Evolutionary conservation across 2,329 filamentous ascomycete genomes (phyloP), one percentile per base, ranked within the genome.

Genomic region (Tolypocladium guangdongense): DNA sequence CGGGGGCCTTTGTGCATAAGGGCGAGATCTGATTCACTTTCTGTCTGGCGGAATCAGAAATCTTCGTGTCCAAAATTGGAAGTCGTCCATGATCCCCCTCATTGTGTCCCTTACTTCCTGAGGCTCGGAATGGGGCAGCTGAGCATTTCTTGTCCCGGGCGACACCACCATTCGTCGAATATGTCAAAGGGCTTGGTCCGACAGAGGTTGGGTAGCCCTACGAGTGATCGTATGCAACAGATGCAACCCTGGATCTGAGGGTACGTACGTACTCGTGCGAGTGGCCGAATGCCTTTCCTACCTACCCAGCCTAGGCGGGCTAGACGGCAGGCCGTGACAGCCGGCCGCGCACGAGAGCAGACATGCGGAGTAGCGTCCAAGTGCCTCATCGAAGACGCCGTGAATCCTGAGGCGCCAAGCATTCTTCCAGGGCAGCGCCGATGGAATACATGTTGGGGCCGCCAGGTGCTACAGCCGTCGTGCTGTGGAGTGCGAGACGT

Each of bases 51-150:
- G 54, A 58, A 57, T 58, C 52, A 22, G 51, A 51, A 55, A 60
- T 63, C 49, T 63, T 68, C 65, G 64, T 68, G 64, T 67, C 63
- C 66, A 50, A 58, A 66, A 65, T 62, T 63, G 66, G 63, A 52
- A 58, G 54, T 56, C 20, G 16, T 36, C 39, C 36, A 32, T 36
- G 49, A 24, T 43, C 27, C 37, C 2, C 12, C n/a, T 20, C n/a
- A 20, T n/a, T 22, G 35, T 24, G 14, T 6, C 7, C 33, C 16
- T n/a, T 38, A 35, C 22, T 50, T 38, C 48, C 48, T 52, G 41
- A 27, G 38, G 24, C 43, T 32, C 24, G 16, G 7, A 5, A 46
- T 24, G 39, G 39, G 14, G 39, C 39, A 18, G 18, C 38, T 20
- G 38, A 22, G 18, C 20, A 41, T 16, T 37, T 16, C 27, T 32